Evolutionary conservation across 192 early-diverging fungal genomes (phyloP).

Genomic region (Haplosporangium gracile): DNA sequence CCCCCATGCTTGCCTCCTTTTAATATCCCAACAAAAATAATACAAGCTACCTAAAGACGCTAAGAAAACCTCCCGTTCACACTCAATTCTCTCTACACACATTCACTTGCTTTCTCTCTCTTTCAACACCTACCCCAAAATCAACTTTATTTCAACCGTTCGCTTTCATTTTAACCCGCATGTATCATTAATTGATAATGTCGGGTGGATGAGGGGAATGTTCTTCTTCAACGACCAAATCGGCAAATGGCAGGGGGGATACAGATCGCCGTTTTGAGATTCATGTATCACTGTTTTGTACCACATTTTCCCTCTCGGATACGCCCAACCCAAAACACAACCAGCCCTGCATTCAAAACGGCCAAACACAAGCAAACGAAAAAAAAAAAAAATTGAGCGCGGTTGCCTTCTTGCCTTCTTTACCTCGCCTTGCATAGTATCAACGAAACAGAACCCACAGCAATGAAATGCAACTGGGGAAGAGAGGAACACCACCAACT

Average conservation of each 20-base stretch:
- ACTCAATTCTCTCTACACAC: neutral
- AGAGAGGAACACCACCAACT: neutral
- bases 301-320: neutral
- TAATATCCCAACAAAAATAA: neutral
- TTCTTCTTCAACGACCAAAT: neutral
- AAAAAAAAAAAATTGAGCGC: neutral
- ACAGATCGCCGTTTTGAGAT: constrained; percentile 9
- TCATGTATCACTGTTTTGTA: neutral
- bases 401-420: neutral
- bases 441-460: neutral
- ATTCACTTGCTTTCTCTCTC: neutral
- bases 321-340: constrained; percentile 3
- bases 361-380: constrained; percentile 18
- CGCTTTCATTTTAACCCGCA: neutral
- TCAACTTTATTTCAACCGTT: neutral
- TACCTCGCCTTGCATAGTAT: no score
- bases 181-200: neutral
- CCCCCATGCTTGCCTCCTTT: neutral
- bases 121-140: neutral
- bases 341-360: constrained; percentile 33
- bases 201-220: neutral
- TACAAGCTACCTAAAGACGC: neutral
- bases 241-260: neutral
- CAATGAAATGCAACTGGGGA: neutral
- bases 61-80: no score